These are phyloP conservation scores for Vaccinium corymbosum DNA, from an alignment of 148 eudicot genomes.

Conservation along the genomic window DNA sequence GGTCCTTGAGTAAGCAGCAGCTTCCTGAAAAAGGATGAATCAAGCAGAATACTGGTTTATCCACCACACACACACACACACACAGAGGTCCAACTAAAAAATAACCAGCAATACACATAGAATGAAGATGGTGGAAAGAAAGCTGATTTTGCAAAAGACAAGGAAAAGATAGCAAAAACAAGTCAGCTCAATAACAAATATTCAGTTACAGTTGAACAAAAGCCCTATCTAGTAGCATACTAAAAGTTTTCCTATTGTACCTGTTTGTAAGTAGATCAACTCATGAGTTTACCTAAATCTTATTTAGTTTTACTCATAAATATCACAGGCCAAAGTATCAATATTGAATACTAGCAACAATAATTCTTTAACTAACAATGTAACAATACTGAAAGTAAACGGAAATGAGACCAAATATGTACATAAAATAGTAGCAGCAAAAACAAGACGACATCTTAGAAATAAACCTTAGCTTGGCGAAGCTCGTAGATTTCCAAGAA, in stretches of 20 bases:
- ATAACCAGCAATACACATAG: background rate
- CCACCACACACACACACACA: background rate
- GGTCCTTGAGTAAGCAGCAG: conserved; percentile 95
- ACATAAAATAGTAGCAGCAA: background rate
- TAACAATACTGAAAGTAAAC: background rate
- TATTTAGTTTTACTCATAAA: background rate
- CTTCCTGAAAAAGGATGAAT: conserved; percentile 58
- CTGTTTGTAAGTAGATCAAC: background rate
- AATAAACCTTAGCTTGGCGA: conserved; percentile 90
- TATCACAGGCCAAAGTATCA: background rate
- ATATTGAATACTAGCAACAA: background rate
- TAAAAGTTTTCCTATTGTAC: background rate
- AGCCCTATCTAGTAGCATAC: background rate
- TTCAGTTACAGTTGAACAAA: background rate
- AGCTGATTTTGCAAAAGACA: conserved; percentile 8
- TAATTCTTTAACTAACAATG: background rate
- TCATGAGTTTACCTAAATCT: background rate
- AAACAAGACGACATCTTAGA: conserved; percentile 13
- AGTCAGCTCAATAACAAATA: background rate
- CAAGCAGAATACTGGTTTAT: background rate
- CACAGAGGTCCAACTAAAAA: background rate
- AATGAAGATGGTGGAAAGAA: background rate
- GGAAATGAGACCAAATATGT: background rate
- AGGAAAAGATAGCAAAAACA: background rate
- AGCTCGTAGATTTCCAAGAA: conserved; percentile 95